These are phyloP conservation scores for Epichloe sp. DNA, from an alignment of 2,329 filamentous ascomycete species.

Conservation along the genomic window DNA sequence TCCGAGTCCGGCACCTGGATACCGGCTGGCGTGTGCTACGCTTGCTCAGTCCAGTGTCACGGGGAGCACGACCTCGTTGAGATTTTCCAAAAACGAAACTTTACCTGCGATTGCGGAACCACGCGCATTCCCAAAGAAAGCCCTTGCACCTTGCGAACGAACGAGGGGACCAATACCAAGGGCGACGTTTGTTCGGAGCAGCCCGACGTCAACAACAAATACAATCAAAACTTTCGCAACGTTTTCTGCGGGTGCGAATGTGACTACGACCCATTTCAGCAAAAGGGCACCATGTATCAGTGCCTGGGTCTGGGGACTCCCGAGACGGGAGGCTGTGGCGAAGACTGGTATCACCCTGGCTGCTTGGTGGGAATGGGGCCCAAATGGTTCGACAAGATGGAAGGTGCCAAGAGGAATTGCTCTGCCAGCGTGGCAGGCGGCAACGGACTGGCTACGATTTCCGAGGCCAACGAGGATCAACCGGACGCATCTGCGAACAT, in stretches of 20 bases:
- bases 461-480: slow-evolving; percentile 31
- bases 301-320: slow-evolving; percentile 73
- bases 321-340: slow-evolving; percentile 79
- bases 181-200: slow-evolving; percentile 66
- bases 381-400: slow-evolving; percentile 51
- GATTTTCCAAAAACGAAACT: slow-evolving; percentile 89
- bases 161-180: slow-evolving; percentile 60
- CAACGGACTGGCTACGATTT: slow-evolving; percentile 31
- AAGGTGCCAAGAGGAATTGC: slow-evolving; percentile 21
- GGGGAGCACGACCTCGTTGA: slow-evolving; percentile 91
- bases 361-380: slow-evolving; percentile 74
- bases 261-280: slow-evolving; percentile 75
- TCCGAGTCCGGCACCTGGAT: slow-evolving; percentile 38
- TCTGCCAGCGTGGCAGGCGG: slow-evolving; percentile 7
- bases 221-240: slow-evolving; percentile 94
- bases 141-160: slow-evolving; percentile 63
- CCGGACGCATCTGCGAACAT: slow-evolving; percentile 10
- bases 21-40: slow-evolving; percentile 82
- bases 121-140: slow-evolving; percentile 57
- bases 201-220: slow-evolving; percentile 62
- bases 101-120: slow-evolving; percentile 92
- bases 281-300: slow-evolving; percentile 97
- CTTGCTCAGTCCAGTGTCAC: slow-evolving; percentile 92
- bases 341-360: slow-evolving; percentile 96
- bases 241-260: slow-evolving; percentile 82